phyloP scores from a whole-genome alignment of 2,329 filamentous ascomycete species.

The Penicillium sp. region DNA sequence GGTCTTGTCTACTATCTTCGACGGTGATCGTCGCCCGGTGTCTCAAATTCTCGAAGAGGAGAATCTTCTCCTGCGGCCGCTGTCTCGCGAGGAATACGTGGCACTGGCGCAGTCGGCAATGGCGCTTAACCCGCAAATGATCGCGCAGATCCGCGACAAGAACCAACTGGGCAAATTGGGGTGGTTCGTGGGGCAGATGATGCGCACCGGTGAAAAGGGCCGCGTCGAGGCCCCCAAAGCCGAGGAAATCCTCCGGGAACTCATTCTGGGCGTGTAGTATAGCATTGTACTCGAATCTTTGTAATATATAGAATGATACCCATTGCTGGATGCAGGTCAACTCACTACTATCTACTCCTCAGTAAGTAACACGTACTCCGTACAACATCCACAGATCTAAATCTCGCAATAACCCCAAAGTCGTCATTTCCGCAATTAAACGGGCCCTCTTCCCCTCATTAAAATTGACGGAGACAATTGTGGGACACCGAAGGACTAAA shows the following conservation, averaged over 20 bases:
- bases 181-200: conserved; percentile 71
- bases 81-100: conserved; percentile 60
- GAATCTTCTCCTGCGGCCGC: conserved; percentile 56
- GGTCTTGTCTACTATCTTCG: conserved; percentile 58
- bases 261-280: conserved; percentile 40
- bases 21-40: conserved; percentile 52
- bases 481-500: conserved; percentile 14
- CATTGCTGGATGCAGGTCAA: background rate
- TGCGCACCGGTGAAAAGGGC: conserved; percentile 61
- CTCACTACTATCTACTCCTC: too few species aligned
- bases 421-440: too few species aligned
- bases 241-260: conserved; percentile 54
- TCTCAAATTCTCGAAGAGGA: conserved; percentile 58
- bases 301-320: conserved; percentile 24
- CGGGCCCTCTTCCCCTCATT: conserved; percentile 1
- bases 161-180: conserved; percentile 66
- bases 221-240: conserved; percentile 64
- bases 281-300: conserved; percentile 6
- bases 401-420: too few species aligned
- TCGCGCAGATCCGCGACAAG: conserved; percentile 60
- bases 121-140: conserved; percentile 58
- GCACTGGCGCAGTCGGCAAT: conserved; percentile 57
- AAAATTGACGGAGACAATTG: conserved; percentile 16
- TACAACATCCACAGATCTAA: too few species aligned
- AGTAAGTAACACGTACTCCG: too few species aligned